A percentile compares a stretch with the other conserved stretches of the same genome.
These are phyloP conservation scores for Imleria badia DNA, from an alignment of 768 basidiomycete species.

Conservation along the genomic window DNA sequence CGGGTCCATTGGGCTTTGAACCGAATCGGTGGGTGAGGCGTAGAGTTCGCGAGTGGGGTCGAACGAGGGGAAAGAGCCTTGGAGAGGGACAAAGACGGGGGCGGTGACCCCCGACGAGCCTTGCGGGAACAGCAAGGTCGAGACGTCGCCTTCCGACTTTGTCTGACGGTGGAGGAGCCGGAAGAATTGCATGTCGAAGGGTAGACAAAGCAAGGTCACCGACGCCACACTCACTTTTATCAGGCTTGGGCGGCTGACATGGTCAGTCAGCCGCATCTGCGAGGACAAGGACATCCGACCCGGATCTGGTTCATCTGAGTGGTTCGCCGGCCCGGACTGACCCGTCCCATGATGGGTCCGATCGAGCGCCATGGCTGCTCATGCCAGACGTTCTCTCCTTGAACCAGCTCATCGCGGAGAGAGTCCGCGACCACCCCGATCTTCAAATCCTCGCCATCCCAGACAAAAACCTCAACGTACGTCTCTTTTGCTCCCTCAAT, in stretches of 20 bases:
- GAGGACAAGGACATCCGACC: too few relatives aligned
- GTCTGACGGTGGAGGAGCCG: conserved; percentile 47
- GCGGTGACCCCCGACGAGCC: neutral
- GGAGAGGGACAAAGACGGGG: conserved; percentile 27
- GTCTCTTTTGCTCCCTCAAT: neutral
- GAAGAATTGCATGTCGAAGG: conserved; percentile 44
- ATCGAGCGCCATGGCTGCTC: neutral
- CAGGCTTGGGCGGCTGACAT: conserved; percentile 20
- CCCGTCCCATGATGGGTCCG: neutral
- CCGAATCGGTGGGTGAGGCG: neutral
- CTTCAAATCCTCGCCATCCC: conserved; percentile 24
- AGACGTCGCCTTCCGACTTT: conserved; percentile 45
- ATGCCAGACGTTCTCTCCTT: conserved; percentile 27
- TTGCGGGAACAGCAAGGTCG: conserved; percentile 14
- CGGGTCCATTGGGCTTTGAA: neutral
- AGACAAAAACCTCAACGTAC: conserved; percentile 24
- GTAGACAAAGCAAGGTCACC: neutral
- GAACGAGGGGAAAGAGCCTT: conserved; percentile 22
- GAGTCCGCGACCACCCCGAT: conserved; percentile 19
- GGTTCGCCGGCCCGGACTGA: neutral
- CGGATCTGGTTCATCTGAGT: neutral
- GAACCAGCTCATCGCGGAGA: conserved; percentile 28
- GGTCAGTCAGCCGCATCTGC: conserved; percentile 13
- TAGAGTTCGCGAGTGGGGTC: conserved; percentile 26
- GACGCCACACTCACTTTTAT: conserved; percentile 14